Base-by-base conservation (phyloP, 192 early-diverging fungal species). In the Chytriomyces hyalinus region DNA sequence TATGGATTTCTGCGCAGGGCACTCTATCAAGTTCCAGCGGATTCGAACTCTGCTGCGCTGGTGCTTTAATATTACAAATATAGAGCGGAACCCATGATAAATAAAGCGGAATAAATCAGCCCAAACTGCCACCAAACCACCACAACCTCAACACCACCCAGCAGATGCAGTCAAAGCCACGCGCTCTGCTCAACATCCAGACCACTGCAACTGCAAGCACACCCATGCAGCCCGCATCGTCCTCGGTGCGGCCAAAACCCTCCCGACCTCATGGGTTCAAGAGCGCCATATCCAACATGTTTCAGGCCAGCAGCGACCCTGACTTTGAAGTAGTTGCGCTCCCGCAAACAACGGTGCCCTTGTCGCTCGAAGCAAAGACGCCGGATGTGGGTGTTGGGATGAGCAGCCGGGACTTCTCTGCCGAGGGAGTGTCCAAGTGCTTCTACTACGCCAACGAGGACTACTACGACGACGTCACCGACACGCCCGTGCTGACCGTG, bases 201-300 rank as follows among this genome's bases (percentile, higher is more conserved):
- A 64, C 20, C 62, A 24, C 62, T 64, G 17, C n/a, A 15, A 49
- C 66, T 47, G 45, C 9, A 9, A 67, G 66, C 66, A 67, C 9
- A 7, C 68, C 68, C n/a, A 45, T 45, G 24, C 20, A 62, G 22
- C 59, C 24, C 45, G 4, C 49, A 11, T 73, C 71, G 24, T 8
- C 53, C 9, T 44, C 43, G 44, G 13, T 43, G 3, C 71, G 60
- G 15, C 71, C 71, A 63, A 26, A 10, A 1, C 36, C 71, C 36
- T 2, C 44, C 24, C 28, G 49, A 48, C 71, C 71, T 0, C 71
- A 73, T 26, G 71, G 71, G 7, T 46, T 73, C 26, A 73, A 73
- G 60, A 46, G 36, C 15, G 60, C 71, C 24, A 62, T 73, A 53
- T 62, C 44, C n/a, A 60, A 45, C 28, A 8, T 73, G 36, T 73